A percentile compares a stretch with the other conserved stretches of the same genome.
phyloP scores from a whole-genome alignment of 257 asterid species.

The Gynochthodes officinalis region DNA sequence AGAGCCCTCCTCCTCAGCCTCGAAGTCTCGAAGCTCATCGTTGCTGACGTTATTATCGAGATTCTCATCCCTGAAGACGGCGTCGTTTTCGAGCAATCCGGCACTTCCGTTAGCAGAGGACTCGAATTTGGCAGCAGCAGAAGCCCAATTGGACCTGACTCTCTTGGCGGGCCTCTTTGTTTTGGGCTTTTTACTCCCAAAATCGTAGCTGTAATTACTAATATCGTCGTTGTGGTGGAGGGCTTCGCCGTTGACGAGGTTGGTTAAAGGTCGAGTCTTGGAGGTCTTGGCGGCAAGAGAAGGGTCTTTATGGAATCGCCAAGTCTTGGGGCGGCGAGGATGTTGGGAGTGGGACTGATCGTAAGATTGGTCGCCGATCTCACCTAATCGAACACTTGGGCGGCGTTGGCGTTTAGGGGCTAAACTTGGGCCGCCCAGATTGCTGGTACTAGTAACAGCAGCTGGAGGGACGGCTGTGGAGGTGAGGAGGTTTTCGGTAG shows the following conservation, averaged over 20 bases:
- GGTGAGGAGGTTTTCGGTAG: conserved; percentile 34
- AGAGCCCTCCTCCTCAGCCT: conserved; percentile 49
- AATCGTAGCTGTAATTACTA: conserved; percentile 25
- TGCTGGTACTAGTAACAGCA: conserved; percentile 16
- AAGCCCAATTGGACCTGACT: conserved; percentile 72
- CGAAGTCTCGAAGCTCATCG: conserved; percentile 48
- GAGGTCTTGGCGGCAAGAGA: conserved; percentile 68
- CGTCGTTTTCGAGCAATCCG: conserved; percentile 33
- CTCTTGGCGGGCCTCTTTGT: conserved; percentile 64
- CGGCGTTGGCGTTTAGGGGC: conserved; percentile 95
- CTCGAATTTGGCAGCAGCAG: conserved; percentile 43
- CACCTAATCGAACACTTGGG: conserved; percentile 96
- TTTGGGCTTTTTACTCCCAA: conserved; percentile 56
- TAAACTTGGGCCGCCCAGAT: conserved; percentile 34
- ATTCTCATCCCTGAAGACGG: conserved; percentile 40
- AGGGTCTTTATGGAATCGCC: conserved; percentile 85
- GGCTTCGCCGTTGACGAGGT: conserved; percentile 70
- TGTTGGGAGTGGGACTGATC: conserved; percentile 47
- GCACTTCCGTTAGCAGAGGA: conserved; percentile 28
- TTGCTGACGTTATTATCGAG: conserved; percentile 21
- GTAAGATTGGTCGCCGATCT: conserved; percentile 80
- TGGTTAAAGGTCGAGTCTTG: conserved; percentile 86
- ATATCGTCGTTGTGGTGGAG: conserved; percentile 43
- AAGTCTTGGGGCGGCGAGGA: conserved; percentile 48
- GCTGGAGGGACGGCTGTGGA: conserved; percentile 13